Base-by-base conservation (phyloP, 75 land plant genomes). In the Chamaecyparis obtusa region DNA sequence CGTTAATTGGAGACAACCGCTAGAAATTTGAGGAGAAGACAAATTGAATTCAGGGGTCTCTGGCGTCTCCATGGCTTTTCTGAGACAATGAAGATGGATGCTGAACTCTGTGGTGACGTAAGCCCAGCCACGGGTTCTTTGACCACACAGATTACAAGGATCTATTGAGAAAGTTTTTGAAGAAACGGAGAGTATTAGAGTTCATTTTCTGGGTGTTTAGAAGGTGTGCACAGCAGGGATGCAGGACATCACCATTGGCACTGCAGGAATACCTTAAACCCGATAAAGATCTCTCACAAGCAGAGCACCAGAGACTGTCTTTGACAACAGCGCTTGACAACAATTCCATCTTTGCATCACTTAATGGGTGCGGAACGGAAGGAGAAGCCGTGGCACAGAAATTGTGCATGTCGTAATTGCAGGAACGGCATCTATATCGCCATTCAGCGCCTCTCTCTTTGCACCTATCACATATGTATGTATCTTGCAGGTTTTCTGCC, bases 1-100 rank as follows among this genome's bases (percentile, higher is more conserved):
- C 64, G 35, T 85, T 9, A 85, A 3, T 27, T 1, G 49, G 9
- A n/a, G n/a, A n/a, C n/a, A n/a, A n/a, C n/a, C n/a, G n/a, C n/a
- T n/a, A n/a, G n/a, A n/a, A n/a, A n/a, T n/a, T n/a, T n/a, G n/a
- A n/a, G 8, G 2, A 0, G 6, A 17, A 17, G 85, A 88, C 14
- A 41, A 81, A 39, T 91, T 88, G 11, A 91, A 32, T n/a, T 92
- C 95, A 17, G 89, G 90, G 91, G 92, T 92, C 41, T 87, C 91
- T 75, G 92, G 92, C 75, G 90, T 51, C 2, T 51, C 91, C 80
- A 91, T 79, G 90, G 92, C 89, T 48, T 92, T 91, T 86, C 32
- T 88, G 77, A 92, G 91, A 83, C 95, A 94, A 3, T 93, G 87
- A 7, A 89, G 86, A 57, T 89, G 90, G 43, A 89, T 46, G 56